Conservation (phyloP, 768 basidiomycete species). For the Stropharia rugosoannulata region DNA sequence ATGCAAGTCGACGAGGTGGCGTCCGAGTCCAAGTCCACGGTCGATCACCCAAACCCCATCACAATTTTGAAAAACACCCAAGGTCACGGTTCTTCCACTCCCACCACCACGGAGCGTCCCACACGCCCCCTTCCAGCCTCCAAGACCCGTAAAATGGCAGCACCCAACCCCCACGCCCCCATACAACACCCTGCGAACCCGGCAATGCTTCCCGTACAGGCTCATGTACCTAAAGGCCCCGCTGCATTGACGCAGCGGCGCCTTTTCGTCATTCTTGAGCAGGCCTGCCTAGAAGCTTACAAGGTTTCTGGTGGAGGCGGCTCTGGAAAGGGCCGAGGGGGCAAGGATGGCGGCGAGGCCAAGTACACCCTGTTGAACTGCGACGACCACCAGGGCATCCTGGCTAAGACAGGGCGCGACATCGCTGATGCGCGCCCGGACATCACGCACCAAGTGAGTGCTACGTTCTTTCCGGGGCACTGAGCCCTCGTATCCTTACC, state of each 20-base stretch:
- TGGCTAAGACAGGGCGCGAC: constrained; percentile 96
- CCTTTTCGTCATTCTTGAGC: constrained; percentile 88
- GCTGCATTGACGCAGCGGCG: constrained; percentile 57
- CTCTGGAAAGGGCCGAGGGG: constrained; percentile 49
- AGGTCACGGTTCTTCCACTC: constrained; percentile 18
- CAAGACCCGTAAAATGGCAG: constrained; percentile 53
- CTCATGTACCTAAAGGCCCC: constrained; percentile 63
- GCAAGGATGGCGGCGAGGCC: constrained; percentile 72
- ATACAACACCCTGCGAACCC: constrained; percentile 62
- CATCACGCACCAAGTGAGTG: constrained; percentile 92
- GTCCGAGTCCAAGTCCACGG: constrained; percentile 14
- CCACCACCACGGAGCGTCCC: constrained; percentile 43
- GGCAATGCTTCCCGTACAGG: constrained; percentile 79
- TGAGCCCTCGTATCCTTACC: neutral
- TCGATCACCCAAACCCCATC: constrained; percentile 15
- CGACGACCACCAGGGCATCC: constrained; percentile 97
- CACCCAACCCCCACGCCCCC: constrained; percentile 39
- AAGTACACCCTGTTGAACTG: constrained; percentile 98
- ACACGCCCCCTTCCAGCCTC: constrained; percentile 62
- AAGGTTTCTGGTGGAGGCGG: constrained; percentile 68
- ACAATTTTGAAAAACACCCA: constrained; percentile 24
- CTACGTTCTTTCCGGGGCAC: constrained; percentile 5
- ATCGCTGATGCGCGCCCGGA: constrained; percentile 99
- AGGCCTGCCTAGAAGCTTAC: constrained; percentile 96
- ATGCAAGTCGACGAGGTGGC: constrained; percentile 23